Conservation (phyloP, 2,329 filamentous ascomycete genomes). For the Alternaria arborescens region DNA sequence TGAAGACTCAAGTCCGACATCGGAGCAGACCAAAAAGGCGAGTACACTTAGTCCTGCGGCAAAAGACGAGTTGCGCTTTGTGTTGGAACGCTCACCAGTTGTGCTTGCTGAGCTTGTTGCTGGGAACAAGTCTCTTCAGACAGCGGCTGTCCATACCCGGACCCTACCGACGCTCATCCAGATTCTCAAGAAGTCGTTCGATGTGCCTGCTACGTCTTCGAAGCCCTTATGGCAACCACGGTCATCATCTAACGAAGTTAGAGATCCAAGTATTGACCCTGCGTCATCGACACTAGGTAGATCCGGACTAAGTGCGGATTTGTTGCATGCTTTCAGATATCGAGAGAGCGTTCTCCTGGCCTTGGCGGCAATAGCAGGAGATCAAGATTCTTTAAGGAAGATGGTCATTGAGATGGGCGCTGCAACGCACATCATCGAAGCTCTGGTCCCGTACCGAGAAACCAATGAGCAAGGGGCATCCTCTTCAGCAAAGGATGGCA, state of each 20-base stretch:
- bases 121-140: slow-evolving; percentile 81
- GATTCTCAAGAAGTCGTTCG: slow-evolving; percentile 72
- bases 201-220: slow-evolving; percentile 60
- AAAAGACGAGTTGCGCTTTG: slow-evolving; percentile 39
- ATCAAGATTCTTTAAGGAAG: slow-evolving; percentile 85
- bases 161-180: slow-evolving; percentile 69
- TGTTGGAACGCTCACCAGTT: slow-evolving; percentile 68
- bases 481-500: slow-evolving; percentile 67
- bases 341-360: slow-evolving; percentile 80
- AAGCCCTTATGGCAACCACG: slow-evolving; percentile 65
- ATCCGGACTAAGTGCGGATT: slow-evolving; percentile 56
- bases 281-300: slow-evolving; percentile 46
- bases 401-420: slow-evolving; percentile 82
- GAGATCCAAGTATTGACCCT: slow-evolving; percentile 39
- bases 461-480: slow-evolving; percentile 39
- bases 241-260: slow-evolving; percentile 33
- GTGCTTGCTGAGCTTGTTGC: slow-evolving; percentile 81
- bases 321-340: slow-evolving; percentile 75
- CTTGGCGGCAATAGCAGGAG: slow-evolving; percentile 80
- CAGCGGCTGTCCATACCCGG: slow-evolving; percentile 76
- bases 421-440: slow-evolving; percentile 83
- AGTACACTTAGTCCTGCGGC: slow-evolving; percentile 57
- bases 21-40: slow-evolving; percentile 36
- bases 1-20: slow-evolving; percentile 45
- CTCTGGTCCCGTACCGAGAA: slow-evolving; percentile 70